Percentiles rank a stretch among this genome's conserved stretches.
Evolutionary conservation across 1,284 basidiomycete genomes (phyloP).

Genomic region (Sanguinoderma infundibulare): DNA sequence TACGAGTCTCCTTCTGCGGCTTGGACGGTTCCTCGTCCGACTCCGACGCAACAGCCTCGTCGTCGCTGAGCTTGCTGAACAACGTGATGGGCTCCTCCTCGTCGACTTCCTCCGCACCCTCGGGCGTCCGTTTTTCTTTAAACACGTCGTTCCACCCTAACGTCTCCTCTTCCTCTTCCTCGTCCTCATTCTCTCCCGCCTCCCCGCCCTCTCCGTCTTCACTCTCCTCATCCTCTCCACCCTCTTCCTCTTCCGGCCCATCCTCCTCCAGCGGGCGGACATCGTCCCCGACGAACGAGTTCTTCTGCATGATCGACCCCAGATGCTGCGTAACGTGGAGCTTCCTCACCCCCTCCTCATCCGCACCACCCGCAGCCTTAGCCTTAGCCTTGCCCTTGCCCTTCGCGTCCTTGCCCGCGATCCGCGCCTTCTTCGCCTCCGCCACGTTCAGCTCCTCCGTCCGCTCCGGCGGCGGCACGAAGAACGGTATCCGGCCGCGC

Average conservation of each 20-base stretch:
- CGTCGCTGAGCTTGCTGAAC: constrained; percentile 26
- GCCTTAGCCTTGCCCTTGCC: constrained; percentile 42
- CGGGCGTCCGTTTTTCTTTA: constrained; percentile 33
- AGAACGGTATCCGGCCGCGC: constrained; percentile 91
- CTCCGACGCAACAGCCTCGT: constrained; percentile 12
- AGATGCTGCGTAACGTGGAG: constrained; percentile 72
- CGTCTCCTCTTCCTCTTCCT: constrained; percentile 42
- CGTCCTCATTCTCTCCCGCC: constrained; percentile 19
- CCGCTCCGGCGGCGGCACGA: constrained; percentile 80
- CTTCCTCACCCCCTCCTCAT: constrained; percentile 33
- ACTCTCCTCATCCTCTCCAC: constrained; percentile 35
- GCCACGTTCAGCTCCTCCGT: constrained; percentile 67
- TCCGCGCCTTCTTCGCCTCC: constrained; percentile 62
- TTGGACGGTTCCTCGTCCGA: constrained; percentile 17
- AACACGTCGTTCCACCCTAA: constrained; percentile 76
- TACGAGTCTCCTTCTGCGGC: constrained; percentile 68
- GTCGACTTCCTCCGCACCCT: constrained; percentile 18
- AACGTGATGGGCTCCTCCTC: constrained; percentile 20
- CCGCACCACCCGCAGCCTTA: constrained; percentile 39
- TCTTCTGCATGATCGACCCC: constrained; percentile 85
- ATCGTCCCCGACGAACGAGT: constrained; percentile 78
- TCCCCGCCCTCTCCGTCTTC: constrained; percentile 39
- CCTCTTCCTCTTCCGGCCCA: constrained; percentile 33
- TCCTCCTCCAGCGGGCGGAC: constrained; percentile 56
- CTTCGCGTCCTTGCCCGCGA: constrained; percentile 43